Conservation (phyloP, 495 filamentous ascomycete genomes). For the Penicillium dipodomyicola region DNA sequence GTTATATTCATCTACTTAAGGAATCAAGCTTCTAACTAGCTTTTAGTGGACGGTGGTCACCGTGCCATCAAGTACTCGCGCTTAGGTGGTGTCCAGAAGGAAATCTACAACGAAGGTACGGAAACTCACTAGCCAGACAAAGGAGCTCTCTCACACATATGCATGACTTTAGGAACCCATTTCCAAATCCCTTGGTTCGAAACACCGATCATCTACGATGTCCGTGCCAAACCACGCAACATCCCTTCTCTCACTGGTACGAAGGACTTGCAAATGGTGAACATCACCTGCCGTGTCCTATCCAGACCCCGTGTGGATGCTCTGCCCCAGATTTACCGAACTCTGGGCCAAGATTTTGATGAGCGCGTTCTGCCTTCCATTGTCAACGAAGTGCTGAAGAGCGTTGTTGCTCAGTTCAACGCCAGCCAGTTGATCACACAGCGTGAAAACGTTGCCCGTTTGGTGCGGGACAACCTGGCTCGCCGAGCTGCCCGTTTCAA, state of each 20-base stretch:
- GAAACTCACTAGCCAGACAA: not conserved
- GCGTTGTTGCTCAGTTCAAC: slow-evolving; percentile 98
- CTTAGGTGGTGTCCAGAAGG: slow-evolving; percentile 88
- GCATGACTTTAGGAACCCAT: slow-evolving; percentile 70
- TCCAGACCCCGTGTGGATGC: slow-evolving; percentile 83
- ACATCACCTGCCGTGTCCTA: slow-evolving; percentile 99
- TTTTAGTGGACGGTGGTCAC: slow-evolving; percentile 94
- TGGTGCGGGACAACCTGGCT: slow-evolving; percentile 91
- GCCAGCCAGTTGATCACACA: slow-evolving; percentile 97
- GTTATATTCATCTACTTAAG: not conserved
- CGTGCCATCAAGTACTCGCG: slow-evolving; percentile 98
- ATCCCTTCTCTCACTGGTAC: slow-evolving; percentile 97
- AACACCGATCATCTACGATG: slow-evolving; percentile 93
- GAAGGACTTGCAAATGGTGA: slow-evolving; percentile 99
- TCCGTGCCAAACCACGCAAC: slow-evolving; percentile 94
- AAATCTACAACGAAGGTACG: slow-evolving; percentile 94
- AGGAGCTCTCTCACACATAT: slow-evolving; percentile 22
- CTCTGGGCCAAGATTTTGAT: slow-evolving; percentile 92
- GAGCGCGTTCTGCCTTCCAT: slow-evolving; percentile 96
- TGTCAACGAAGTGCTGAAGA: slow-evolving; percentile 98
- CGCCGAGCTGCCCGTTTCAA: slow-evolving; percentile 92
- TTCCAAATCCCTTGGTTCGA: slow-evolving; percentile 94
- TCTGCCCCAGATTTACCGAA: slow-evolving; percentile 94
- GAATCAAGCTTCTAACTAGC: slow-evolving; percentile 3
- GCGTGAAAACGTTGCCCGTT: slow-evolving; percentile 87